Conservation (phyloP, 1,284 basidiomycete species). For the Neonothopanus nambi region DNA sequence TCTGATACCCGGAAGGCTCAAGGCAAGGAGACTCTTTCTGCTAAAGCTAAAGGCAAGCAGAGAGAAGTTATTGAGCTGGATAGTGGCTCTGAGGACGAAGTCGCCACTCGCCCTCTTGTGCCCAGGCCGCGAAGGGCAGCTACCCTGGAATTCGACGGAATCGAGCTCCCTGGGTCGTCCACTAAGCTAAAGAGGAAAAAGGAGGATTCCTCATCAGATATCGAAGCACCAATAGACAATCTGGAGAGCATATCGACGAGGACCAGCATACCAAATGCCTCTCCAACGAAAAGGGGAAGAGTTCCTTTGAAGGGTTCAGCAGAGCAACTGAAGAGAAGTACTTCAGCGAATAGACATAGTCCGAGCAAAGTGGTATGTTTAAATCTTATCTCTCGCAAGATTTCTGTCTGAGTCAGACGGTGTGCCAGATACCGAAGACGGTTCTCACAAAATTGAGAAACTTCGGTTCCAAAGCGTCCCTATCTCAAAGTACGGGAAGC, state of each 20-base stretch:
- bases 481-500: background rate
- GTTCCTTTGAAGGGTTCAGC: background rate
- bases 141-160: background rate
- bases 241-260: background rate
- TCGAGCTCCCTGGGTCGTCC: background rate
- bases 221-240: background rate
- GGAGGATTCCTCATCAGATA: background rate
- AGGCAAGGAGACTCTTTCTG: no score
- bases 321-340: no score
- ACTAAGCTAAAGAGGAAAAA: slow-evolving; percentile 9
- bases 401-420: background rate
- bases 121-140: background rate
- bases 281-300: slow-evolving; percentile 5
- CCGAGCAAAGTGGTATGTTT: background rate
- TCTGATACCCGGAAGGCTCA: no score
- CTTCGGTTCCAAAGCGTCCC: background rate
- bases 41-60: slow-evolving; percentile 13
- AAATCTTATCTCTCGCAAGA: background rate
- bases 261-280: background rate
- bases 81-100: slow-evolving; percentile 1
- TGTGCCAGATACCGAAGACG: background rate
- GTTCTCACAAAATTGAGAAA: background rate
- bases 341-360: no score
- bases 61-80: slow-evolving; percentile 9
- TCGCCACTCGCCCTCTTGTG: slow-evolving; percentile 1